These are phyloP conservation scores for Solanum okadae DNA, from an alignment of 257 asterid genomes.

Conservation along the genomic window DNA sequence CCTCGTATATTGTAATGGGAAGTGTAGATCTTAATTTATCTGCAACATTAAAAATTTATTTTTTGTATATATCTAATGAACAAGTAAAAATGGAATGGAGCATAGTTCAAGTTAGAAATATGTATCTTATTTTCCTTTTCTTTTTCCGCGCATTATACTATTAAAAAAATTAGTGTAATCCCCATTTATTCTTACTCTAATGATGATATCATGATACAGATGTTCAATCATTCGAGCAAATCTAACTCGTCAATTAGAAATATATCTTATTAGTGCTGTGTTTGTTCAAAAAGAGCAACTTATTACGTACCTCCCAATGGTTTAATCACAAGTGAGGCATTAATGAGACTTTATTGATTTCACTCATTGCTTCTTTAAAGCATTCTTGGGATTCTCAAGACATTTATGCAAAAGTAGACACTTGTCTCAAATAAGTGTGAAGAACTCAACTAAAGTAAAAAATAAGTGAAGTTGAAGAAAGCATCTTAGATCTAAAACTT, in stretches of 20 bases:
- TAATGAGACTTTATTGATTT: neutral
- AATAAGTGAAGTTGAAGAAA: neutral
- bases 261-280: neutral
- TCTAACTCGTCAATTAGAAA: neutral
- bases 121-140: too few relatives aligned
- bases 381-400: neutral
- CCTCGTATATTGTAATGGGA: too few relatives aligned
- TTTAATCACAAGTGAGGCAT: neutral
- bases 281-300: neutral
- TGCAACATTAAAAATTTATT: too few relatives aligned
- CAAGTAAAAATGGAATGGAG: too few relatives aligned
- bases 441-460: neutral
- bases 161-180: too few relatives aligned
- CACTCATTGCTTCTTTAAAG: neutral
- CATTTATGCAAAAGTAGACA: neutral
- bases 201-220: neutral
- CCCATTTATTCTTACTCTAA: too few relatives aligned
- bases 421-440: neutral
- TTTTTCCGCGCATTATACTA: too few relatives aligned
- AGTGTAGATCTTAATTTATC: too few relatives aligned
- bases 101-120: too few relatives aligned
- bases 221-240: neutral
- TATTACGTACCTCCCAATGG: neutral
- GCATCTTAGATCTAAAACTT: neutral
- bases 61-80: too few relatives aligned